Base-by-base conservation (phyloP, 306 rosid genomes). In the Trifolium repens region DNA sequence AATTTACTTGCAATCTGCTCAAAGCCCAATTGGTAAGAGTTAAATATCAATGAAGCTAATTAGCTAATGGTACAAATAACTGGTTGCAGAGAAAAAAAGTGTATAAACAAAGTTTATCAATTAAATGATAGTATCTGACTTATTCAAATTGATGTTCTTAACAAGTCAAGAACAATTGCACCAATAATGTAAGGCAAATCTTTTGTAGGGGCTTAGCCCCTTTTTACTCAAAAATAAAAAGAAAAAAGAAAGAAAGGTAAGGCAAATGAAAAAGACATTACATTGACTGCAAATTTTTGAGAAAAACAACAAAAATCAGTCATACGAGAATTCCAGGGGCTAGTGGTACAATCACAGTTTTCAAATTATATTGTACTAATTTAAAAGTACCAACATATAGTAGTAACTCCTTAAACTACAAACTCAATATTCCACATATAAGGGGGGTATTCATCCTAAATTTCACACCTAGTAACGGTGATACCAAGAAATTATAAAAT, bases 1-100 rank as follows among this genome's bases (percentile, higher is more conserved):
- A 94, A 90, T 74, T 13, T 69, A 59, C 84, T 77, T 79, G 78
- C 93, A 77, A 91, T 80, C 96, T 94, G 91, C 57, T 78, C 75
- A 87, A 70, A 59, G 81, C 67, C 73, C 76, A 86, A 50, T 44
- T 79, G 32, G 37, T 60, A 81, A 53, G 59, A n/a, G 75, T 61
- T 63, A 68, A 54, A 44, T 34, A 15, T 80, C n/a, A 53, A 75
- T 55, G 76, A 81, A 77, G 76, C 54, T 59, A 64, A 75, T 65
- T 78, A 77, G 76, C 54, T 59, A 64, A 75, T 65, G 49, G 69
- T 65, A 73, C 17, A 78, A 49, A 24, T 54, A 64, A 22, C 40
- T 71, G 24, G 54, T 69, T 40, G 8, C 58, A 68, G 34, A 65
- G n/a, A 62, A 64, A 60, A 42, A 11, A 15, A 50, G 60, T 37